Evolutionary conservation across 2,329 filamentous ascomycete genomes (phyloP).

Genomic region (Thielaviopsis musarum): DNA sequence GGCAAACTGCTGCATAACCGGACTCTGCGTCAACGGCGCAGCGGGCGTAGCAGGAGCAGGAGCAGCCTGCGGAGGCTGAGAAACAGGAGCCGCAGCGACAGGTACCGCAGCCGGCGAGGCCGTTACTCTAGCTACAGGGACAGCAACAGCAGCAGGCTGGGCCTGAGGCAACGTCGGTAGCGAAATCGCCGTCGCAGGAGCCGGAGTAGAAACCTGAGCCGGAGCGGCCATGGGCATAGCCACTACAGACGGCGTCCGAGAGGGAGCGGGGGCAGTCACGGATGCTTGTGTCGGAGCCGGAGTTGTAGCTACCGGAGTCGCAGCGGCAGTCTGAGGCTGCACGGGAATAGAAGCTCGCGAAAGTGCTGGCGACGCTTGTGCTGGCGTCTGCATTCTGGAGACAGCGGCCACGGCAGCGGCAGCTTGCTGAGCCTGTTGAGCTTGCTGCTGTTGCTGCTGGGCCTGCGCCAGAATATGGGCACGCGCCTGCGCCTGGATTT

Average conservation of each 20-base stretch:
- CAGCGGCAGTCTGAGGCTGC: not conserved
- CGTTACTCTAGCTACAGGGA: not conserved
- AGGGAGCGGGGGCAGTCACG: no score
- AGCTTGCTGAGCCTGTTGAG: not conserved
- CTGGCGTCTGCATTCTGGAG: not conserved
- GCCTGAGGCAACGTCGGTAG: not conserved
- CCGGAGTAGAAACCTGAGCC: not conserved
- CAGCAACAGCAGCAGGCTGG: not conserved
- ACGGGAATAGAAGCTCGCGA: not conserved
- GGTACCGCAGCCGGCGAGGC: not conserved
- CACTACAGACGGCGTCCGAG: not conserved
- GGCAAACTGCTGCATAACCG: not conserved
- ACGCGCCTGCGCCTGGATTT: not conserved
- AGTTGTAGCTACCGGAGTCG: not conserved
- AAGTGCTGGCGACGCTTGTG: not conserved
- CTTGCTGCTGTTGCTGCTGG: not conserved
- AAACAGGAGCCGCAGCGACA: not conserved
- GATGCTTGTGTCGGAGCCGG: not conserved
- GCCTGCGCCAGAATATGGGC: not conserved
- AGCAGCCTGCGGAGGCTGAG: no score
- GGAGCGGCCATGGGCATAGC: not conserved
- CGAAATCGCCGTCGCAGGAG: not conserved
- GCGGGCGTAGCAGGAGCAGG: not conserved
- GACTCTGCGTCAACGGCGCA: not conserved
- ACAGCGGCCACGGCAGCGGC: not conserved